These are phyloP conservation scores for Pseudocercospora macadamiae DNA, from an alignment of 2,329 filamentous ascomycete genomes.

Conservation along the genomic window DNA sequence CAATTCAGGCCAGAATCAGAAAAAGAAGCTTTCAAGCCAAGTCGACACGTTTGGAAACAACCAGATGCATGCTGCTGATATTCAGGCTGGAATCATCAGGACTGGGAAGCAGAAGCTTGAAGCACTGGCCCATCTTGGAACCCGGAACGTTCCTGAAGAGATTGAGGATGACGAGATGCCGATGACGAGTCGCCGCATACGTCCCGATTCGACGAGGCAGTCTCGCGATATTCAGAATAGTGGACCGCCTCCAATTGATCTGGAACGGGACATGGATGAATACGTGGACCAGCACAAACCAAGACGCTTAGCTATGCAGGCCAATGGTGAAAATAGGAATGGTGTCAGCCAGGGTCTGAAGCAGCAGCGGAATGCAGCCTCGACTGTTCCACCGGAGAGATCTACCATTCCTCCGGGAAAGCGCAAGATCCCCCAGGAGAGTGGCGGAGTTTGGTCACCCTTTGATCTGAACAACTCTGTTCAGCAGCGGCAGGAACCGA, in stretches of 20 bases:
- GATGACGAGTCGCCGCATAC: not conserved
- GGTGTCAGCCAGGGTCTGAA: not conserved
- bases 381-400: not conserved
- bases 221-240: not conserved
- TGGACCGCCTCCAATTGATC: not conserved
- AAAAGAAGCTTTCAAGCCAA: constrained; percentile 3
- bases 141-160: not conserved
- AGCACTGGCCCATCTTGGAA: not conserved
- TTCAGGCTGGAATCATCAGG: not conserved
- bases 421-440: too few species aligned
- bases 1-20: not conserved
- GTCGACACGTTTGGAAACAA: not conserved
- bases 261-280: not conserved
- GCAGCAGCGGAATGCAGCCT: not conserved
- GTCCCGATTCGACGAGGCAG: not conserved
- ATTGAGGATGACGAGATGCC: not conserved
- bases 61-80: not conserved
- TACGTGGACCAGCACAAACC: not conserved
- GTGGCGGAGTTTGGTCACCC: too few species aligned
- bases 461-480: too few species aligned
- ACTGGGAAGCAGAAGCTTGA: not conserved
- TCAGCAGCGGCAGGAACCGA: too few species aligned
- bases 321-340: not conserved
- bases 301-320: not conserved
- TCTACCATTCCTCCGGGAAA: not conserved